A percentile compares a stretch with the other conserved stretches of the same genome.
Conservation (phyloP, 495 filamentous ascomycete genomes). For the Aspergillus avenaceus region DNA sequence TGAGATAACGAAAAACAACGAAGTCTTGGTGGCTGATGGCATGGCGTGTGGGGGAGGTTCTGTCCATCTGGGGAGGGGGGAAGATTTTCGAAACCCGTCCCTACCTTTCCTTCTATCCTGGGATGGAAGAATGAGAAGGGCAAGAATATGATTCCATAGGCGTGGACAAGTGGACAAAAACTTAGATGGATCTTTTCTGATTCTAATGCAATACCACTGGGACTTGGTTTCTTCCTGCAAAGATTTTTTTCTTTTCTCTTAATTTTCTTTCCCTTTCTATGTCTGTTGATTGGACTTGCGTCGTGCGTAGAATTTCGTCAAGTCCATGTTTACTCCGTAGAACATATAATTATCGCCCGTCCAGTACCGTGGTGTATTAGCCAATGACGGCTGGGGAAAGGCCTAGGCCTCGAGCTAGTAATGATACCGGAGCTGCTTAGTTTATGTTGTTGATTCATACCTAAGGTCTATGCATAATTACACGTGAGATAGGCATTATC, state of each 20-base stretch:
- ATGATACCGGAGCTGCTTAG: too few relatives aligned
- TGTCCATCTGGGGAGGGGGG: slow-evolving; percentile 1
- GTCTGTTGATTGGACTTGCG: not conserved
- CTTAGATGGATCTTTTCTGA: slow-evolving; percentile 4
- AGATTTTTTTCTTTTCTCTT: too few relatives aligned
- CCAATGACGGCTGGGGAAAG: not conserved
- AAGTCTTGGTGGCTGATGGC: slow-evolving; percentile 1
- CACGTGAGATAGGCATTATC: too few relatives aligned
- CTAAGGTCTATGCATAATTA: not conserved
- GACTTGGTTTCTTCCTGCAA: slow-evolving; percentile 2
- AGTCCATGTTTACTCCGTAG: too few relatives aligned
- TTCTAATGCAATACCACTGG: slow-evolving; percentile 9
- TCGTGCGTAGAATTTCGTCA: not conserved
- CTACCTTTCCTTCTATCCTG: not conserved
- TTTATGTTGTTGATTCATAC: not conserved
- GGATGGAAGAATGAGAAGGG: not conserved
- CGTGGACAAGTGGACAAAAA: slow-evolving; percentile 7
- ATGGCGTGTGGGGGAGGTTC: slow-evolving; percentile 5
- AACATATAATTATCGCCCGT: too few relatives aligned
- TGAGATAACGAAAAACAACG: slow-evolving; percentile 10
- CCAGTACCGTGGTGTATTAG: too few relatives aligned
- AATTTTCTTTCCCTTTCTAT: too few relatives aligned
- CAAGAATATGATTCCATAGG: not conserved
- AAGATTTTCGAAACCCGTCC: not conserved
- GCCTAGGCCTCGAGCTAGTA: not conserved